A percentile compares a stretch with the other conserved stretches of the same genome.
Evolutionary conservation across 1,284 basidiomycete genomes (phyloP).

Genomic region (Caloboletus firmus): DNA sequence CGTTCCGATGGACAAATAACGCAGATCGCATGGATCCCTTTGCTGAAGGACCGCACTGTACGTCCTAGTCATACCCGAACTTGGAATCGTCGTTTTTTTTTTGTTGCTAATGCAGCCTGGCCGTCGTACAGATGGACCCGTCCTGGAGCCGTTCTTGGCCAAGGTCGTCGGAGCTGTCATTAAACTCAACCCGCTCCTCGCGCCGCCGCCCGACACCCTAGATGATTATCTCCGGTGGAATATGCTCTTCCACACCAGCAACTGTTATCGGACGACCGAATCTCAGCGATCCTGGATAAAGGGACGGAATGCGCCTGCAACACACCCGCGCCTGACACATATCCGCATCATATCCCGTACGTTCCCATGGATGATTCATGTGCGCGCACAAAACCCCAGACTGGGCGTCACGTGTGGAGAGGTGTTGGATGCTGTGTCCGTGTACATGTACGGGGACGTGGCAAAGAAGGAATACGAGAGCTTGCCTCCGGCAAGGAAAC

Average conservation of each 20-base stretch:
- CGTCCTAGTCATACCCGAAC: conserved; percentile 3
- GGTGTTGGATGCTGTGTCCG: conserved; percentile 57
- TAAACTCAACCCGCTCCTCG: conserved; percentile 61
- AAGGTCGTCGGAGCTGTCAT: conserved; percentile 49
- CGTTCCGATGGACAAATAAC: conserved; percentile 31
- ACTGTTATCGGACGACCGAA: conserved; percentile 63
- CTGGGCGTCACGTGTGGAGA: conserved; percentile 73
- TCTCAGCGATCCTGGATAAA: conserved; percentile 62
- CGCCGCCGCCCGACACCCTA: conserved; percentile 47
- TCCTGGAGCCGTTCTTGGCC: conserved; percentile 60
- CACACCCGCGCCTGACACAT: conserved; percentile 61
- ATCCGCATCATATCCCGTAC: conserved; percentile 52
- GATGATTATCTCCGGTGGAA: conserved; percentile 67
- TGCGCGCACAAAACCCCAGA: conserved; percentile 48
- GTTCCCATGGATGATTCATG: conserved; percentile 60
- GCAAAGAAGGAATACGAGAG: conserved; percentile 51
- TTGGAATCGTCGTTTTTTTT: background rate
- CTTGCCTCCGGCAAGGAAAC: conserved; percentile 38
- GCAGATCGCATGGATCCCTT: conserved; percentile 30
- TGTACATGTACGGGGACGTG: conserved; percentile 51
- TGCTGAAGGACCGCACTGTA: conserved; percentile 35
- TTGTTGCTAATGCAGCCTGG: conserved; percentile 14
- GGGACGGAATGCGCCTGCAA: conserved; percentile 71
- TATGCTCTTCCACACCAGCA: conserved; percentile 64
- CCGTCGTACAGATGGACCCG: conserved; percentile 61